Evolutionary conservation across 768 basidiomycete species (phyloP), one percentile per base, ranked within the genome.

Genomic region (Tremella yokohamensis): DNA sequence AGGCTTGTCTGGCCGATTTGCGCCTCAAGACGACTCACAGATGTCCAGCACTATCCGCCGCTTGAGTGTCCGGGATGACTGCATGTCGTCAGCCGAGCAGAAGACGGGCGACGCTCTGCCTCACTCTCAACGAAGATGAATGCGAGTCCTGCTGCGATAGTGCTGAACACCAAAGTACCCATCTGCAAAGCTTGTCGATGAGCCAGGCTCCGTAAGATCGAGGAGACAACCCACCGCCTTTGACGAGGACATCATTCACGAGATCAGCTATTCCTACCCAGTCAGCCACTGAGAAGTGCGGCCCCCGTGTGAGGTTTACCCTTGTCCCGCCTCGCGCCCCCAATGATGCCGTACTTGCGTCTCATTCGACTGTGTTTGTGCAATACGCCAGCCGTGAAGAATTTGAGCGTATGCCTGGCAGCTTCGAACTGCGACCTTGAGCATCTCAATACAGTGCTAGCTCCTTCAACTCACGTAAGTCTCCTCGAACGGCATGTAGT

Each of bases 391-490:
- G 16, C 11, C 2, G 24, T 34, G 29, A 52, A 52, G 51, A 52
- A 52, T 18, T 38, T 24, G 51, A 37, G 26, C 19, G 51, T 52
- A 38, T 52, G 51, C 9, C 51, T 34, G 11, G 51, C 26, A 52
- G 51, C 51, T 29, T 24, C 12, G 11, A 18, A 34, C 51, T 52
- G 51, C 15, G 16, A 34, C 6, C 29, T 34, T n/a, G 11, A 34
- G 29, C 29, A 34, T 34, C 29, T 25, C 12, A 12, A 26, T 3
- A 9, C 51, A 52, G 29, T 52, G 49, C 8, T 8, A 52, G 19
- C 34, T 18, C 4, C 22, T 18, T 25, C 6, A 34, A 34, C 29
- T 34, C 6, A 34, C 29, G 29, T 34, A 34, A 34, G 29, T 34
- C 29, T 34, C 29, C 11, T 34, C 29, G 29, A 34, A 34, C 11